phyloP scores from a whole-genome alignment of 768 basidiomycete species.

The Paxillus ammoniavirescens region DNA sequence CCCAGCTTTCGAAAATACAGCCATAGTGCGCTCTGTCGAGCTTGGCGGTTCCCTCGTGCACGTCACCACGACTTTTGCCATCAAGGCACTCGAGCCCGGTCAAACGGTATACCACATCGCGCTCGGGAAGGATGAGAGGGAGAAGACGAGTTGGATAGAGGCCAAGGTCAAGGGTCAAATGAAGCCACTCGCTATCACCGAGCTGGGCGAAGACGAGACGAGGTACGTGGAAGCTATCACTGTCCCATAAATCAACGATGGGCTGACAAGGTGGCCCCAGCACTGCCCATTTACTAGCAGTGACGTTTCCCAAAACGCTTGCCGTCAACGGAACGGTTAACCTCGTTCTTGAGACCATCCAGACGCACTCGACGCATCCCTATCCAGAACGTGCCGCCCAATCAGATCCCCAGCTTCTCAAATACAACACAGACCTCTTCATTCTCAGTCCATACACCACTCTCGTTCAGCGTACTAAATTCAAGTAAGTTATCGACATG shows the following conservation, averaged over 20 bases:
- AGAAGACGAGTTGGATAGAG: slow-evolving; percentile 74
- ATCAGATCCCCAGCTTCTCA: slow-evolving; percentile 73
- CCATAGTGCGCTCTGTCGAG: slow-evolving; percentile 84
- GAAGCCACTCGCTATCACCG: slow-evolving; percentile 47
- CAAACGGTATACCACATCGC: slow-evolving; percentile 67
- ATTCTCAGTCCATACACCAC: slow-evolving; percentile 85
- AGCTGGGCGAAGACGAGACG: slow-evolving; percentile 46
- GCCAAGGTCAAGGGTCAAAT: slow-evolving; percentile 75
- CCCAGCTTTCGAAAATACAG: slow-evolving; percentile 81
- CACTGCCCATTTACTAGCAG: slow-evolving; percentile 53
- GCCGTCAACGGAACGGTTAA: slow-evolving; percentile 61
- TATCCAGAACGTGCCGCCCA: slow-evolving; percentile 75
- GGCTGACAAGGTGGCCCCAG: slow-evolving; percentile 28
- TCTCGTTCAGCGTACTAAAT: slow-evolving; percentile 79
- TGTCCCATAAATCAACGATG: slow-evolving; percentile 5
- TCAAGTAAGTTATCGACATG: slow-evolving; percentile 55
- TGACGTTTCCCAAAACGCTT: slow-evolving; percentile 62
- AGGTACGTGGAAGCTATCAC: slow-evolving; percentile 43
- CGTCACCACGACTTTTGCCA: slow-evolving; percentile 85
- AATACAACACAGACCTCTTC: slow-evolving; percentile 75
- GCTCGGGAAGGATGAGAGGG: slow-evolving; percentile 58
- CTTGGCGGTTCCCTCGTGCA: slow-evolving; percentile 86
- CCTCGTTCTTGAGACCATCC: slow-evolving; percentile 74
- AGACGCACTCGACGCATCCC: slow-evolving; percentile 75
- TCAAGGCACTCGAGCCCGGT: slow-evolving; percentile 65